Base-by-base conservation (phyloP, 805 yeast genomes). In the Pachysolen tannophilus region DNA sequence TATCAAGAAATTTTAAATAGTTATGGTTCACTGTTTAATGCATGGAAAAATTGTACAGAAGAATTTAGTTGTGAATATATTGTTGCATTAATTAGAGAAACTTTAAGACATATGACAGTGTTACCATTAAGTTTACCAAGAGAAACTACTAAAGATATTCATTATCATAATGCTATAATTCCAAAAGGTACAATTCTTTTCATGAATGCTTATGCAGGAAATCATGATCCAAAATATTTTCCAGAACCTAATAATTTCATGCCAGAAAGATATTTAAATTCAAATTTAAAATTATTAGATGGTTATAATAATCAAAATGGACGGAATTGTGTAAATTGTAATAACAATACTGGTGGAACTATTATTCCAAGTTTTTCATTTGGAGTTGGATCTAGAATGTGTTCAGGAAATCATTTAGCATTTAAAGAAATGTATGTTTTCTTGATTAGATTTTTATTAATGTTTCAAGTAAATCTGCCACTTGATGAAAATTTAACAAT, bases 321-420 rank as follows among this genome's bases (percentile, higher is more conserved):
- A 3, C 20, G 32, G 24, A 27, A 23, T 15, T 14, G 26, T 13
- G 20, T 17, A 13, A n/a, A 20, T 10, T 10, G n/a, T 10, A 9
- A 35, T 35, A 11, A 30, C 46, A n/a, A 34, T 41, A 27, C 42
- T 7, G 11, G 20, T 19, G 30, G 34, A 9, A n/a, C n/a, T n/a
- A n/a, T n/a, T n/a, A 16, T 53, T 25, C 47, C 43, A 14, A 78
- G 78, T 53, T 59, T 74, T 35, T 46, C 84, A 4, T 76, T 80
- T 54, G 94, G 92, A 1, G 68, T 72, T 14, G 94, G 94, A 0
- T 61, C 79, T 1, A 55, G 94, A 37, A 76, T 69, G 75, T 83
- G 94, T 51, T 66, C 80, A 1, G 94, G 92, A 0, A 67, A 68
- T 32, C 66, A 69, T 35, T 60, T 82, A 32, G 87, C 87, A 0